Conservation (phyloP, 202 grass and related monocot genomes). For the Elaeis oleifera region DNA sequence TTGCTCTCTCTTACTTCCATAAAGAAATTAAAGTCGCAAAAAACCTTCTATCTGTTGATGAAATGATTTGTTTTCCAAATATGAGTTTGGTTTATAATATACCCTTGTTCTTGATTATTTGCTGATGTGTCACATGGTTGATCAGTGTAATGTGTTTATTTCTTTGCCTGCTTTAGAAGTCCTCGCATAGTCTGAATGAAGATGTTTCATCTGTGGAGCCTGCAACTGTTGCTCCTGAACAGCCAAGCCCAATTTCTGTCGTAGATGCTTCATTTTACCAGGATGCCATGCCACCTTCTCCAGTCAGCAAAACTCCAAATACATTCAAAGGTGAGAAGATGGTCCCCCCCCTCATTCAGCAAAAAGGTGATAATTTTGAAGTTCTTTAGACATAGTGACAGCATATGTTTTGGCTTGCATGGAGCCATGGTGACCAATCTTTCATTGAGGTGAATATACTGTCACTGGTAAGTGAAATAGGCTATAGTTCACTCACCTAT, state of each 20-base stretch:
- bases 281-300: conserved; percentile 39
- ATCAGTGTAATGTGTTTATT: conserved; percentile 10
- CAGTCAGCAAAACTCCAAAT: conserved; percentile 26
- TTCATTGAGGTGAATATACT: too few relatives aligned
- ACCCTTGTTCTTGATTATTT: conserved; percentile 9
- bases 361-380: neutral
- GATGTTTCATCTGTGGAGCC: conserved; percentile 36
- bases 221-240: conserved; percentile 34
- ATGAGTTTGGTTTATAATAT: neutral
- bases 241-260: conserved; percentile 72
- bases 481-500: too few relatives aligned
- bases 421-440: neutral
- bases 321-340: conserved; percentile 27
- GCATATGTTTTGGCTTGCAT: neutral
- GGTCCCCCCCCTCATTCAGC: too few relatives aligned
- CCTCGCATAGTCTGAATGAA: conserved; percentile 47
- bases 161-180: conserved; percentile 47
- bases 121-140: conserved; percentile 1
- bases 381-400: neutral
- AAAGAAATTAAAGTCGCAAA: too few relatives aligned
- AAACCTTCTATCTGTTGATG: too few relatives aligned
- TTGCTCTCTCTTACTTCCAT: too few relatives aligned
- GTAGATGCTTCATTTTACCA: conserved; percentile 57
- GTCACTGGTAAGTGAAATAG: too few relatives aligned
- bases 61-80: neutral